Base-by-base conservation (phyloP, 306 rosid genomes). In the Acacia acuminata region DNA sequence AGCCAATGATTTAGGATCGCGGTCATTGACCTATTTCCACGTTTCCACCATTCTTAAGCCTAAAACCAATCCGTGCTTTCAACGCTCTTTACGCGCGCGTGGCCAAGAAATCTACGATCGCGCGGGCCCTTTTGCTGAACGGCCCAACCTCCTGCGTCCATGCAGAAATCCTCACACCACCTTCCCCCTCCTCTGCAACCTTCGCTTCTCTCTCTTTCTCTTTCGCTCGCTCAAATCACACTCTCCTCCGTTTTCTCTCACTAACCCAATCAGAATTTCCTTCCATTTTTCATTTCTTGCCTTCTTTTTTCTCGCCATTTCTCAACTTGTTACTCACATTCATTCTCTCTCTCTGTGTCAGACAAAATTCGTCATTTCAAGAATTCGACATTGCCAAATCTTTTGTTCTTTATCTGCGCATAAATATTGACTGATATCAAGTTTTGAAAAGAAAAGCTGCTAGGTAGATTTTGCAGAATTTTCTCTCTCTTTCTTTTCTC, bases 81-180 rank as follows among this genome's bases (percentile, higher is more conserved):
- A 9, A 84, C 90, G 89, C 76, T 36, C 42, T 24, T 5, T 0
- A 0, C 12, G 0, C 10, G 84, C 88, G 88, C 87, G 90, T 88
- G 90, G 34, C 9, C 8, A 2, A 5, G 42, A 60, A 25, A 2
- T 8, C 17, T 20, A 14, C 4, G 36, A 55, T 25, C n/a, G 25
- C 42, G 69, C 34, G 36, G 43, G 12, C 63, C 50, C 63, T 53
- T 15, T 47, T 82, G 76, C 85, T 65, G 81, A 87, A 89, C 90
- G 90, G 90, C 92, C 81, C 76, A 68, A 82, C 84, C 80, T 74
- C 67, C 64, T 51, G 76, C 78, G 81, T 82, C 91, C 95, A 93
- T 88, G 92, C 92, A 82, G 88, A 60, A 84, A 84, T 80, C 88
- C 87, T 76, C 85, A 78, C 84, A 48, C 81, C 81, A 25, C 71